Base-by-base conservation (phyloP, 345 rosid genomes). In the Ricinus communis region DNA sequence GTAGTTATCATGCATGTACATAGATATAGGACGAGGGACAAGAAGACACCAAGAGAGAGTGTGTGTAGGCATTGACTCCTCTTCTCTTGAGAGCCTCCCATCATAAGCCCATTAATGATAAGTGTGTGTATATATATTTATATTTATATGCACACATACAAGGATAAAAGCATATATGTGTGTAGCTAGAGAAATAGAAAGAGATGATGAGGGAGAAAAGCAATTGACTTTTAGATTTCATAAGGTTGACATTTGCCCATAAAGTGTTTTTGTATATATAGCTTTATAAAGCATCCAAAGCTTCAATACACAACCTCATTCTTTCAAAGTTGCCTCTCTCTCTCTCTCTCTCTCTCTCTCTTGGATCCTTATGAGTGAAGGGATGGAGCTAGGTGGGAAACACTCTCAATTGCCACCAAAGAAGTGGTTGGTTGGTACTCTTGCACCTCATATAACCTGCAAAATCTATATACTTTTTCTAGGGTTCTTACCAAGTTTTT, bases 51-150 rank as follows among this genome's bases (percentile, higher is more conserved):
- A 64, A 77, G 66, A 40, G 66, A 40, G 78, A 83, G 76, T 77
- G 66, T 80, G 80, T 72, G 81, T 74, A 75, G 74, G 77, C 87
- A 82, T 84, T 79, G 86, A 81, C 84, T 84, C 77, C 53, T 71
- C 43, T 16, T n/a, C 71, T 5, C 24, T 6, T 12, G 53, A 47
- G 61, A 21, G 43, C 38, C 36, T 36, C 63, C 56, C 77, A 84
- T 77, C 85, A 77, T 77, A 62, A 61, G 5, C 54, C 83, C 73
- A 76, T 75, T 76, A 79, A 74, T 74, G 13, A 56, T 54, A 54
- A n/a, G n/a, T n/a, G n/a, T n/a, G n/a, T n/a, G n/a, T n/a, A 4
- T 70, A 72, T 67, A 62, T 77, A 65, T 67, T 13, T 36, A 8
- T 54, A 55, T 38, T 9, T 38, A 40, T 46, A n/a, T 30, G 9